Evolutionary conservation across 805 yeast genomes (phyloP).

Genomic region (Wickerhamiella nectarea): DNA sequence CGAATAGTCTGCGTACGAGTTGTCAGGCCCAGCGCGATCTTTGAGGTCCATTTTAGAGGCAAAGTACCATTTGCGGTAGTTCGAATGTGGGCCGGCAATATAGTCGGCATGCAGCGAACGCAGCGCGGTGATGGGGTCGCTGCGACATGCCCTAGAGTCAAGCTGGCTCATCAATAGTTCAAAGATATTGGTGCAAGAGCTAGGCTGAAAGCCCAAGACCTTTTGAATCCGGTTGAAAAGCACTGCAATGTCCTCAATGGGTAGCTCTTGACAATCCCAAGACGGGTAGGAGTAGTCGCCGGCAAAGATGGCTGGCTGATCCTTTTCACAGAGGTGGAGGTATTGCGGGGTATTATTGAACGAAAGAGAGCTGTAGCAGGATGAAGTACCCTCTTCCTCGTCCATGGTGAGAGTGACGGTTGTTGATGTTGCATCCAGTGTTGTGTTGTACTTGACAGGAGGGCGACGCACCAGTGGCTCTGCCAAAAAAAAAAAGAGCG

Average conservation of each 20-base stretch:
- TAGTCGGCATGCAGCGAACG: constrained; percentile 57
- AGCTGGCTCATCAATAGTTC: constrained; percentile 47
- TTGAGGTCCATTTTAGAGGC: constrained; percentile 56
- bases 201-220: constrained; percentile 56
- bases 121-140: constrained; percentile 43
- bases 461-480: not conserved
- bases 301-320: not conserved
- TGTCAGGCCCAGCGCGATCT: constrained; percentile 25
- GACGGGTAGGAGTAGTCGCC: constrained; percentile 9
- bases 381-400: constrained; percentile 1
- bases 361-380: not conserved
- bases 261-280: constrained; percentile 10
- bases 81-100: constrained; percentile 56
- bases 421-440: constrained; percentile 10
- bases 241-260: constrained; percentile 37
- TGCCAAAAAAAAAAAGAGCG: too few relatives aligned
- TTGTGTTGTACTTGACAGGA: constrained; percentile 9
- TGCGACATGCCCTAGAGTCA: constrained; percentile 57
- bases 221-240: constrained; percentile 39
- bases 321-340: not conserved
- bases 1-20: constrained; percentile 23
- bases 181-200: constrained; percentile 51
- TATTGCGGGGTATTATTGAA: constrained; percentile 1
- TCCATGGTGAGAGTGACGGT: not conserved
- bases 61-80: constrained; percentile 64